Base-by-base conservation (phyloP, 1,139 yeast genomes). In the Yamadazyma kanchanaburiensis region DNA sequence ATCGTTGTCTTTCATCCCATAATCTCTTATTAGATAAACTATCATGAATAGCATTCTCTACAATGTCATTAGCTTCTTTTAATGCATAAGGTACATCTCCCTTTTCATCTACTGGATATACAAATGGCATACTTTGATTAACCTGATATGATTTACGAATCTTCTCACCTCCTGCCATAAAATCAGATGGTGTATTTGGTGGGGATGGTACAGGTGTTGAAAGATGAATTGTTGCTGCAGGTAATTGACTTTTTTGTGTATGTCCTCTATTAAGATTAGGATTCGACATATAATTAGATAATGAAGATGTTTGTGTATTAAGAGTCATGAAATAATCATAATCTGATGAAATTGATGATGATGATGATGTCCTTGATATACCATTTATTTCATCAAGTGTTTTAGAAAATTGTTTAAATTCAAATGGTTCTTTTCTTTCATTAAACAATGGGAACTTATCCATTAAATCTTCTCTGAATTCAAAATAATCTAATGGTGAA, bases 151-250 rank as follows among this genome's bases (percentile, higher is more conserved):
- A 75, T 43, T 81, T 79, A 41, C 87, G 72, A 19, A 72, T 69
- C 45, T 80, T 84, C 34, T 76, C 82, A 9, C 84, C 84, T 1
- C 77, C 77, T 4, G 73, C 53, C 60, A 70, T 62, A 33, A 58
- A 68, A 26, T 68, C 74, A 4, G 71, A 64, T 15, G 94, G 88
- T 1, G 82, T 73, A 7, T 76, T 55, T 0, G 85, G 81, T 0
- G 95, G 95, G 0, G 95, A 83, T 1, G 95, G 94, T 0, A 83
- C 85, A 0, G 95, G 96, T 0, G 96, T 87, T 0, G 95, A 89
- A 12, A 88, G 70, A 53, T 88, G 95, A 3, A 82, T 60, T 1
- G 74, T 69, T 21, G 84, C 87, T 0, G 76, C 66, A 1, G 86
- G 84, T 12, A 80, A 55, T 25, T 75, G 70, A 26, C 73, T 65